Conservation (phyloP, 345 rosid species). For the Lepidium aucheri region DNA sequence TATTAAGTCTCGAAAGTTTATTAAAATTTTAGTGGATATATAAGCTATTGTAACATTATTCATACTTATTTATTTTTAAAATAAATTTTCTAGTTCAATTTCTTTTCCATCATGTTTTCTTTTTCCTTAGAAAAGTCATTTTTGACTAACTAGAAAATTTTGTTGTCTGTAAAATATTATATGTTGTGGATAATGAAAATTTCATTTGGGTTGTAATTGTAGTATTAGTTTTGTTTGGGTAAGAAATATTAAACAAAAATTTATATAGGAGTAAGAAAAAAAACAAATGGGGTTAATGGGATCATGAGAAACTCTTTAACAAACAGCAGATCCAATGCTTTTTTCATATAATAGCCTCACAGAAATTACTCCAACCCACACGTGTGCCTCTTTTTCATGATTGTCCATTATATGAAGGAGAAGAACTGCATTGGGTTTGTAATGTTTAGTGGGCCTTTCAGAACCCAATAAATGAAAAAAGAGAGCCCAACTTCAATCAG, state of each 20-base stretch:
- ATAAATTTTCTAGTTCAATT: no score
- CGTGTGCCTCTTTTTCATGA: background rate
- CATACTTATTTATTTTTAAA: background rate
- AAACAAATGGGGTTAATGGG: background rate
- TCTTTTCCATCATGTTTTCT: no score
- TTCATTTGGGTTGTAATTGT: background rate
- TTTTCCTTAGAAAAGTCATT: no score
- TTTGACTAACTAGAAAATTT: no score
- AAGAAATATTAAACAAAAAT: no score
- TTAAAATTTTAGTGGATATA: background rate
- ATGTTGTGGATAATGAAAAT: no score
- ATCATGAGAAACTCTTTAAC: background rate
- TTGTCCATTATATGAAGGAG: no score
- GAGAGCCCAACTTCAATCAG: no score
- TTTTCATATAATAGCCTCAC: background rate
- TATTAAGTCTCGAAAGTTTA: background rate
- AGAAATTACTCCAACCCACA: background rate
- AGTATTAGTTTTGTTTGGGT: background rate
- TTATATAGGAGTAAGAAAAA: no score
- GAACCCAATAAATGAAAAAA: background rate
- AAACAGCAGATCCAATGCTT: conserved; percentile 5
- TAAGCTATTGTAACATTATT: background rate
- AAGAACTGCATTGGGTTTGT: background rate
- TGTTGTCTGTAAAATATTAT: no score
- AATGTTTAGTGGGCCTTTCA: background rate